Evolutionary conservation across 2,329 filamentous ascomycete species (phyloP).

Genomic region (Neonectria punicea): DNA sequence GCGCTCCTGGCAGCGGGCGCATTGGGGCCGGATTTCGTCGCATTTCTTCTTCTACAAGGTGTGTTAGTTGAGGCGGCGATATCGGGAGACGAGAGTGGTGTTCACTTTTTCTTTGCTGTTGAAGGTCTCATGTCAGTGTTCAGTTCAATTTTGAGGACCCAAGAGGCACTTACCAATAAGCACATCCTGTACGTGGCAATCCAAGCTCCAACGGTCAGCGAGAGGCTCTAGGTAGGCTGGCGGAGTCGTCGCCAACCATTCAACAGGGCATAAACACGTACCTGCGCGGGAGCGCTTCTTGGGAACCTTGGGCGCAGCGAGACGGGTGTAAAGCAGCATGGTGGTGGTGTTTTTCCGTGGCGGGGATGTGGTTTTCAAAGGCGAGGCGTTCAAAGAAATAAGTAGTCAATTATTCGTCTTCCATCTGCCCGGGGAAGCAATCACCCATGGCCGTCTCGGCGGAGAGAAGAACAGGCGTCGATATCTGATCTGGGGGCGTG

Average conservation of each 20-base stretch:
- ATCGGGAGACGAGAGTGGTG: background rate
- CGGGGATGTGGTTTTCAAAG: conserved; percentile 22
- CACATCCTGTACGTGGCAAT: conserved; percentile 55
- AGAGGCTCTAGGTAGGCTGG: background rate
- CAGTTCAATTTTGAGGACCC: conserved; percentile 19
- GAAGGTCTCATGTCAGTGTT: conserved; percentile 13
- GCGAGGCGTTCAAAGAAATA: conserved; percentile 34
- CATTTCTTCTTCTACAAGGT: conserved; percentile 65
- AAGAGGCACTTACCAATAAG: conserved; percentile 57
- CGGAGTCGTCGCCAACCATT: background rate
- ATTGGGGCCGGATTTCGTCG: conserved; percentile 61
- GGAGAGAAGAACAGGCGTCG: conserved; percentile 2
- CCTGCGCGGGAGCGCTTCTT: conserved; percentile 64
- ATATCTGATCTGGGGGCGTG: conserved; percentile 1
- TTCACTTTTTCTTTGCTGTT: conserved; percentile 26
- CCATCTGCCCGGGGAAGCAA: conserved; percentile 29
- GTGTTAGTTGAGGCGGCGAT: conserved; percentile 4
- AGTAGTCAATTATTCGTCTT: conserved; percentile 34
- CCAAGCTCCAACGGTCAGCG: conserved; percentile 44
- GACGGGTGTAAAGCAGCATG: conserved; percentile 69
- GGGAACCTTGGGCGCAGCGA: conserved; percentile 64
- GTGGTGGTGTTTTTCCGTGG: conserved; percentile 6
- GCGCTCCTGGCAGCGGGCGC: conserved; percentile 60
- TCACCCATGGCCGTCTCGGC: conserved; percentile 25
- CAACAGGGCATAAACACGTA: conserved; percentile 9